Evolutionary conservation across 805 yeast genomes (phyloP).

Genomic region (Pichia exigua): DNA sequence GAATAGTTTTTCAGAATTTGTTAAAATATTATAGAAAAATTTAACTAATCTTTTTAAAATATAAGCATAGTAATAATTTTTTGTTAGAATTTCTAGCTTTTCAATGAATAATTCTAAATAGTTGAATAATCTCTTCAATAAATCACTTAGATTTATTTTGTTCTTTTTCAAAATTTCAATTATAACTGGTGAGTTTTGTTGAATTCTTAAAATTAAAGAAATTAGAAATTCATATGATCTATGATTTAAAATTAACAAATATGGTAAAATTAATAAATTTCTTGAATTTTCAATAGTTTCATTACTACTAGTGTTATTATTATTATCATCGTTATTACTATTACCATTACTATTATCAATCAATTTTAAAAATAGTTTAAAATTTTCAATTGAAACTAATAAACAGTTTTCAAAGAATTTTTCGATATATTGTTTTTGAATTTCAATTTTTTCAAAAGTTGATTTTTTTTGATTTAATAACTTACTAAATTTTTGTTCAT

Average conservation of each 20-base stretch:
- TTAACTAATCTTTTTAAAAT: slow-evolving; percentile 35
- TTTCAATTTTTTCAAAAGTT: slow-evolving; percentile 25
- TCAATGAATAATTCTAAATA: slow-evolving; percentile 29
- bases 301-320: not conserved
- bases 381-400: slow-evolving; percentile 31
- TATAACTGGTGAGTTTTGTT: slow-evolving; percentile 29
- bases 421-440: slow-evolving; percentile 26
- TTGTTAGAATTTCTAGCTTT: slow-evolving; percentile 30
- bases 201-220: slow-evolving; percentile 43
- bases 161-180: slow-evolving; percentile 27
- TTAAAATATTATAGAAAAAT: slow-evolving; percentile 29
- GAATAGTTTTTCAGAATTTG: slow-evolving; percentile 29
- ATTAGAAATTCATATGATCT: slow-evolving; percentile 51
- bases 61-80: slow-evolving; percentile 39
- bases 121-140: slow-evolving; percentile 26
- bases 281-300: not conserved
- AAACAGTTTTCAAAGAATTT: slow-evolving; percentile 30
- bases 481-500: slow-evolving; percentile 30
- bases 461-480: slow-evolving; percentile 24
- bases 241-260: slow-evolving; percentile 44
- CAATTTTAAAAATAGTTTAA: slow-evolving; percentile 28
- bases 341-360: slow-evolving; percentile 18
- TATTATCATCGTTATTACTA: not conserved
- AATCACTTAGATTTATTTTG: slow-evolving; percentile 29
- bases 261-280: slow-evolving; percentile 44